Evolutionary conservation across 306 rosid species (phyloP), one percentile per base, ranked within the genome.

Genomic region (Argentina anserina): DNA sequence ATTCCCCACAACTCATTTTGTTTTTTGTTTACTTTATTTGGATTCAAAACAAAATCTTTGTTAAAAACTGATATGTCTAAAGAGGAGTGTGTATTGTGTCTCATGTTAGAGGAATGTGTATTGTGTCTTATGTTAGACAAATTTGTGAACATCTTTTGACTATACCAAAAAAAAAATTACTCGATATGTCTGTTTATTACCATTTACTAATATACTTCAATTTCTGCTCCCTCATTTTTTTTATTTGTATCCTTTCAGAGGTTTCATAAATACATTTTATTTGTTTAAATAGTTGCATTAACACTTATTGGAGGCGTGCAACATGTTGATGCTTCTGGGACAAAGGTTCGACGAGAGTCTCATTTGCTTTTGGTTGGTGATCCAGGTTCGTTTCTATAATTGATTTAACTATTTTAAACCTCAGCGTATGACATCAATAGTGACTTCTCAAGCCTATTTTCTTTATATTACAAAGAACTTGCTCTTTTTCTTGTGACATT

Each of bases 241-340:
- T 39, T 31, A 41, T 6, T 23, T 18, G 41, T 75, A 21, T 23
- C 26, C 66, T 5, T 39, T 47, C 25, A 18, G 61, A 66, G 47
- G 6, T 75, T 68, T 33, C 5, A 33, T 43, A 36, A 55, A 62
- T 56, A 68, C 63, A 52, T 72, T 63, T 45, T 82, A 73, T 64
- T 64, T 76, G 71, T 74, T 81, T 52, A 67, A 70, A 75, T 79
- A 93, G 98, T 93, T 84, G 90, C 92, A 52, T 82, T 93, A 71
- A 93, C 98, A 65, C 92, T 93, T 68, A 86, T 91, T 36, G 98
- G 98, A 83, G 97, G 98, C 63, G 97, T 93, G 75, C 97, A 93
- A 90, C 96, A 90, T 81, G 87, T 84, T 37, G 97, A 89, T 82
- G 85, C 88, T 77, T 87, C 96, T 70, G 98, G 98, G 78, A 90